Evolutionary conservation across 2,329 filamentous ascomycete species (phyloP), one percentile per base, ranked within the genome.

Genomic region (Ceratocystis cacaofunesta): DNA sequence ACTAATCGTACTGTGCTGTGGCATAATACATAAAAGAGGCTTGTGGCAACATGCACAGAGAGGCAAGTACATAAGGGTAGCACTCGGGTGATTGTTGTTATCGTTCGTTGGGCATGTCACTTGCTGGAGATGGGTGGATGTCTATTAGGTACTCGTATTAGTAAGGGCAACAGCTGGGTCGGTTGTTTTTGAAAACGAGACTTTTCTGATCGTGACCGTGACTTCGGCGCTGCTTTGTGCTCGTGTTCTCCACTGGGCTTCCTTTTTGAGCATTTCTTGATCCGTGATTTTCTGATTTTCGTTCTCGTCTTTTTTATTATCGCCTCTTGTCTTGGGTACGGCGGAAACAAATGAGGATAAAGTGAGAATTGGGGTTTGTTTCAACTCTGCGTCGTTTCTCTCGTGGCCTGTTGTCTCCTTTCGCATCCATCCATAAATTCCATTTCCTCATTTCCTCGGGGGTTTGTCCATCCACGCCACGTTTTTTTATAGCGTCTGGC

Each of bases 171-270:
- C 7, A 7, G 10, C 43, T 46, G 25, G 60, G 36, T 41, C 57
- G 30, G 28, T 28, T 19, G 57, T 8, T 61, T 55, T 46, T 28
- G 30, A 62, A 28, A n/a, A 41, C 25, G 60, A 28, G 48, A 41
- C 25, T 52, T 52, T 52, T 28, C 43, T 25, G 36, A 62, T 62
- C 60, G 60, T 62, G 60, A 62, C 60, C 60, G 60, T 62, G 60
- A 44, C 36, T 62, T 62, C 32, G 36, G 30, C 32, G 30, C 36
- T 62, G 36, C 32, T 6, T 62, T 62, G 48, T 52, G 22, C 48
- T 52, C 48, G 48, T 52, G 55, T 7, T 58, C 28, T 58, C 28
- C 55, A 58, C 55, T 8, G 17, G 17, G 2, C 55, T 36, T 36
- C 55, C 28, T 36, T 15, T 41, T 41, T 12, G 10, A 41, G 36